Evolutionary conservation across 2,329 filamentous ascomycete genomes (phyloP), one percentile per base, ranked within the genome.

Genomic region (Blastomyces emzantsi): DNA sequence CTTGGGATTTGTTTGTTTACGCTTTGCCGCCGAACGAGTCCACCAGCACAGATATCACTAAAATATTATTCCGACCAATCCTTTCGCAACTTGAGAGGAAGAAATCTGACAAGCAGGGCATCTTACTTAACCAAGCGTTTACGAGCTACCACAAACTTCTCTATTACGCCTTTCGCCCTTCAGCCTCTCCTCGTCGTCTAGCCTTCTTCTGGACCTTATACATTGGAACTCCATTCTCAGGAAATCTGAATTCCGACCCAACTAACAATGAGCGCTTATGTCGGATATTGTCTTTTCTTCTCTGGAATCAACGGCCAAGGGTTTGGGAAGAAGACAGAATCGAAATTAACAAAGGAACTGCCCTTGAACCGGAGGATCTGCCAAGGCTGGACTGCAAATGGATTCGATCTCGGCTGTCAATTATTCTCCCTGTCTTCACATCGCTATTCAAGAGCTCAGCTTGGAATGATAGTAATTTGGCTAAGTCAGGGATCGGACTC

Each of bases 1-100:
- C 92, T 0, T 97, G 93, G 90, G 90, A 90, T 69, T 87, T 90
- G 62, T 85, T 97, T 55, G 84, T 94, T 25, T 96, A 88, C 72
- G 84, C 87, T 7, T 82, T 90, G 19, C 83, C 87, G 62, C 82
- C 87, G 0, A 86, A 88, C 67, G 82, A 85, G 25, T 77, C 79
- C 1, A 85, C 83, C 0, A 74, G 79, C 5, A 77, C 77, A 5
- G 80, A 80, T 1, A 80, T 89, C 69, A 78, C 83, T 36, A 85
- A 83, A 57, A 83, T 88, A 69, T 79, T 96, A 1, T 84, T 83
- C 64, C 85, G 88, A 64, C 90, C 90, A 0, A 82, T 92, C 17
- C 76, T 82, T 15, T 85, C 82, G 63, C 90, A 90, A 69, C 79
- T 93, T 67, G 86, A 85, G 70, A 84, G 88, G 43, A 87, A 85